phyloP scores from a whole-genome alignment of 1,284 basidiomycete species.

The Rhizoctonia solani region DNA sequence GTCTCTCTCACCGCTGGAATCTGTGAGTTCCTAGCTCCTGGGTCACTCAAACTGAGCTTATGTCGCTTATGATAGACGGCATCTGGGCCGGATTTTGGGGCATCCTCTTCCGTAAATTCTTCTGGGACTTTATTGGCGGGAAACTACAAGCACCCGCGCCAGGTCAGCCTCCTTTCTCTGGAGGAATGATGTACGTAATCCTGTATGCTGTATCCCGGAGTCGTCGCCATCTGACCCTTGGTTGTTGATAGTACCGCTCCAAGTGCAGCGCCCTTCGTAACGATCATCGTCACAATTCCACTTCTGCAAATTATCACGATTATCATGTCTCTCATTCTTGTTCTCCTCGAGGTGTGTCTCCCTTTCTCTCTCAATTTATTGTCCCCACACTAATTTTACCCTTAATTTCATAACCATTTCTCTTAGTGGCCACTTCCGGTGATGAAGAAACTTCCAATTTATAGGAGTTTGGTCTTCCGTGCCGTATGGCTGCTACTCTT shows the following conservation, averaged over 20 bases:
- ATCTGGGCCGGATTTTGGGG: slow-evolving; percentile 80
- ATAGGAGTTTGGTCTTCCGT: slow-evolving; percentile 67
- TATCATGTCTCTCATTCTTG: slow-evolving; percentile 57
- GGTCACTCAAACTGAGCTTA: slow-evolving; percentile 30
- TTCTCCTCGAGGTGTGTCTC: slow-evolving; percentile 60
- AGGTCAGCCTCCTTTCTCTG: slow-evolving; percentile 51
- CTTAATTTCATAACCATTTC: not conserved
- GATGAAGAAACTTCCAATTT: slow-evolving; percentile 59
- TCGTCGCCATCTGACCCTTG: slow-evolving; percentile 1
- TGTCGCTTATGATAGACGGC: slow-evolving; percentile 59
- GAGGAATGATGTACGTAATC: slow-evolving; percentile 73
- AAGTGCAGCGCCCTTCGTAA: slow-evolving; percentile 64
- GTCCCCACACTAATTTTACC: not conserved
- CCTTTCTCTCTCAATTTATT: slow-evolving; percentile 38
- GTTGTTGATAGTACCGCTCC: slow-evolving; percentile 60
- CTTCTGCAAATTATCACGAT: slow-evolving; percentile 70
- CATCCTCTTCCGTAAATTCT: slow-evolving; percentile 84
- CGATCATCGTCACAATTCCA: slow-evolving; percentile 73
- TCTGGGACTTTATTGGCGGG: slow-evolving; percentile 66
- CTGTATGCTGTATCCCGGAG: not conserved
- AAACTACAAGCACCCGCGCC: slow-evolving; percentile 34
- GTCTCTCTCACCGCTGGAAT: slow-evolving; percentile 70
- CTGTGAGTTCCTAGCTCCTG: slow-evolving; percentile 72
- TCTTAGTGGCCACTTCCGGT: slow-evolving; percentile 57
- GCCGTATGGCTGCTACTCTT: slow-evolving; percentile 68